Conservation (phyloP, 306 rosid genomes). For the Sicyos baderoa region DNA sequence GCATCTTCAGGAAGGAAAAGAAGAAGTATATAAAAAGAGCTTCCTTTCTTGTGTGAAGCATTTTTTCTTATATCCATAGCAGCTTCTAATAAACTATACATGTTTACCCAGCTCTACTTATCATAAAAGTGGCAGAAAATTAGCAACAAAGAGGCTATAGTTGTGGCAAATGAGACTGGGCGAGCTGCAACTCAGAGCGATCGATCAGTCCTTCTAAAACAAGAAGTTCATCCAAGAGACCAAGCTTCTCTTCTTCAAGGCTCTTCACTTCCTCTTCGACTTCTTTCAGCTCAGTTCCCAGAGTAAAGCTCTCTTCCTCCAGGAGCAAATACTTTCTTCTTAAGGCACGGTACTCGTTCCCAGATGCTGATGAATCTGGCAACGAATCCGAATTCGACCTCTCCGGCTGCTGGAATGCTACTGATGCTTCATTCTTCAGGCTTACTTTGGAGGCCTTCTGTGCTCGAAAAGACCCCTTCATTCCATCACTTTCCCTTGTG, state of each 20-base stretch:
- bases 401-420: conserved; percentile 50
- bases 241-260: conserved; percentile 79
- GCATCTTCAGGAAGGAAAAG: too few species aligned
- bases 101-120: not conserved
- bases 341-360: conserved; percentile 61
- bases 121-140: too few species aligned
- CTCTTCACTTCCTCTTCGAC: conserved; percentile 63
- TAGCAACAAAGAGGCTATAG: not conserved
- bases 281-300: conserved; percentile 59
- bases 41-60: conserved; percentile 5
- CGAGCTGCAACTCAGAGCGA: conserved; percentile 43
- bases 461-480: conserved; percentile 27
- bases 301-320: conserved; percentile 69
- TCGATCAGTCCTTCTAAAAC: conserved; percentile 73
- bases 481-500: conserved; percentile 30
- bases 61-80: not conserved
- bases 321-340: conserved; percentile 65
- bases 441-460: conserved; percentile 55
- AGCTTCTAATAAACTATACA: not conserved
- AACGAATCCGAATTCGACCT: conserved; percentile 70
- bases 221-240: conserved; percentile 72
- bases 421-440: conserved; percentile 42
- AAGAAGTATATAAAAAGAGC: not conserved
- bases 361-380: conserved; percentile 35
- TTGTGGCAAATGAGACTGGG: conserved; percentile 26